Conservation (phyloP, 1,284 basidiomycete species). For the Mycosarcoma mackinlayi region DNA sequence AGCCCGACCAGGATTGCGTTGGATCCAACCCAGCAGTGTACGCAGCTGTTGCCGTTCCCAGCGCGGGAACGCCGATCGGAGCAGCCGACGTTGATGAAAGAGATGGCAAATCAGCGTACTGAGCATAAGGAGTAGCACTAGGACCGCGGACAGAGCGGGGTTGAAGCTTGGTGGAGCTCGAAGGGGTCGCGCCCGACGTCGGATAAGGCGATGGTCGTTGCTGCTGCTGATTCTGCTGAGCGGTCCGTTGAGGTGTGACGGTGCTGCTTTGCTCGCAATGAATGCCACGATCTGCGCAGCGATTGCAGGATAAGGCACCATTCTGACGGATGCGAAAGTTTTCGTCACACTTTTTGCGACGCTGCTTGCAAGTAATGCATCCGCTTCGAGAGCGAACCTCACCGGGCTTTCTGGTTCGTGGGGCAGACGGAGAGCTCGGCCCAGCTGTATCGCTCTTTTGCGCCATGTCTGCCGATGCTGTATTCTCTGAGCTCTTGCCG, state of each 20-base stretch:
- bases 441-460: constrained; percentile 5
- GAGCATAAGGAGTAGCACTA: constrained; percentile 5
- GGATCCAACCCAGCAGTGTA: constrained; percentile 21
- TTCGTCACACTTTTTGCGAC: constrained; percentile 56
- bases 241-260: constrained; percentile 15
- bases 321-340: constrained; percentile 46
- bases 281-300: constrained; percentile 46
- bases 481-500: too few species aligned
- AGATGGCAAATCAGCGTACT: constrained; percentile 3
- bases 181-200: constrained; percentile 1
- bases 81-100: constrained; percentile 6
- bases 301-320: constrained; percentile 42
- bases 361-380: constrained; percentile 52
- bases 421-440: constrained; percentile 25
- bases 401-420: constrained; percentile 42
- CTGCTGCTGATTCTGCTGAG: constrained; percentile 9
- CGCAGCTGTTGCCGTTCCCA: not conserved
- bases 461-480: too few species aligned
- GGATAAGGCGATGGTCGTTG: constrained; percentile 23
- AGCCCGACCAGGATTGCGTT: constrained; percentile 18
- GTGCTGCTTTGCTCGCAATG: constrained; percentile 35
- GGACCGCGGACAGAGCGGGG: constrained; percentile 17
- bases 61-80: not conserved
- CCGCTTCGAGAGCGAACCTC: constrained; percentile 52
- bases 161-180: constrained; percentile 9